phyloP scores from a whole-genome alignment of 371 early-diverging fungal species.

The Fennellomyces sp. region DNA sequence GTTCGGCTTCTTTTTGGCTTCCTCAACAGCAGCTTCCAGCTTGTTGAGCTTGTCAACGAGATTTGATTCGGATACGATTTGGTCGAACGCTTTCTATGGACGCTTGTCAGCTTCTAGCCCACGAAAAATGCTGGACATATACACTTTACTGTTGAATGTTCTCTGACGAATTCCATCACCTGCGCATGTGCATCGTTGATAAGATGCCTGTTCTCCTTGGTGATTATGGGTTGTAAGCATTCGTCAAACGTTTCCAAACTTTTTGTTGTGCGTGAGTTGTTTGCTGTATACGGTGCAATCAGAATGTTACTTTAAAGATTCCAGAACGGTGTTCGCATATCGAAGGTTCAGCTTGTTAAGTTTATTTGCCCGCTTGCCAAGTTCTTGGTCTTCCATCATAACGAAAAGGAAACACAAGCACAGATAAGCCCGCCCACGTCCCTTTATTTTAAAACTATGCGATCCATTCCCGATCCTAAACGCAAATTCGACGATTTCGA shows the following conservation, averaged over 20 bases:
- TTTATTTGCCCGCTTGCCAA: conserved; percentile 7
- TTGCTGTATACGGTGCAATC: background rate
- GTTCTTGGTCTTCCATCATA: background rate
- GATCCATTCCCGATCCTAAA: conserved; percentile 2
- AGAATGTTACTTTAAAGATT: background rate
- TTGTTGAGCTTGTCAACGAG: conserved; percentile 1
- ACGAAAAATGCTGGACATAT: too few relatives aligned
- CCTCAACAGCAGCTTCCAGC: background rate
- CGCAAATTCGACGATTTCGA: conserved; percentile 12
- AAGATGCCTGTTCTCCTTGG: too few relatives aligned
- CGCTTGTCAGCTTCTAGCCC: too few relatives aligned
- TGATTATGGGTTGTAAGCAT: too few relatives aligned
- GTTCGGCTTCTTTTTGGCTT: background rate
- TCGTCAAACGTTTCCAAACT: background rate
- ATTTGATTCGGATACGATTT: background rate
- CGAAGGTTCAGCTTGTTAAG: background rate
- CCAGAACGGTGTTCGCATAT: background rate
- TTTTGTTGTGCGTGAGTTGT: background rate
- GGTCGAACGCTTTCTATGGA: conserved; percentile 7
- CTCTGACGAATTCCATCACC: background rate
- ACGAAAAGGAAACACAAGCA: background rate
- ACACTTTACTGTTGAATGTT: background rate
- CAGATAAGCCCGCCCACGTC: background rate
- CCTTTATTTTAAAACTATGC: conserved; percentile 2
- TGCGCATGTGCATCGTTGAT: too few relatives aligned